Evolutionary conservation across 208 protist genomes (phyloP).

Genomic region (Acanthamoeba royreba): DNA sequence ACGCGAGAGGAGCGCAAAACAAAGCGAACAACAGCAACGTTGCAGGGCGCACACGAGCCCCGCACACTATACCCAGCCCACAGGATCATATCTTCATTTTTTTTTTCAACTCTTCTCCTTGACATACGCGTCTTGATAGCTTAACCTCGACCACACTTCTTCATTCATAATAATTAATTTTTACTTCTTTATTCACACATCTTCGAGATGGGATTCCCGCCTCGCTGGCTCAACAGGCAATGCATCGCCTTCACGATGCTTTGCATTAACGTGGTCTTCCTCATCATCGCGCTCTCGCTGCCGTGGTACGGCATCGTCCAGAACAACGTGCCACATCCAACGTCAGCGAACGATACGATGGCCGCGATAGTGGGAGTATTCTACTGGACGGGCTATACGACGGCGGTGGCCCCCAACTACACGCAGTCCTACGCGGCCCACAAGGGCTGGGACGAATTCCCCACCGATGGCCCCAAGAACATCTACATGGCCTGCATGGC

Average conservation of each 20-base stretch:
- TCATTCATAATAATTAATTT: too few species aligned
- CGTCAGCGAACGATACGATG: neutral
- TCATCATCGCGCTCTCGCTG: conserved; percentile 6
- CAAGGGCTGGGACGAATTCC: conserved; percentile 34
- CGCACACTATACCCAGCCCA: too few species aligned
- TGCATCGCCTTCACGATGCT: conserved; percentile 42
- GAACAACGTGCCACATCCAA: conserved; percentile 25
- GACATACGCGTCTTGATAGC: too few species aligned
- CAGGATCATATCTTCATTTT: too few species aligned
- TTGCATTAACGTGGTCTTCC: neutral
- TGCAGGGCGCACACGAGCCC: too few species aligned
- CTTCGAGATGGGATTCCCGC: neutral
- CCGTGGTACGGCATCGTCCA: conserved; percentile 34
- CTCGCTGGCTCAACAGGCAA: conserved; percentile 10
- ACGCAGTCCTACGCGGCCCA: neutral
- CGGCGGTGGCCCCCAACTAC: neutral
- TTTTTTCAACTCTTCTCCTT: too few species aligned
- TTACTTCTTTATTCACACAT: too few species aligned
- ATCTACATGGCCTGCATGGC: conserved; percentile 34
- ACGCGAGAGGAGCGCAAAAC: too few species aligned
- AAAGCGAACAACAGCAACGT: too few species aligned
- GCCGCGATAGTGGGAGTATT: neutral
- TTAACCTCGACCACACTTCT: too few species aligned
- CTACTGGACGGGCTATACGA: conserved; percentile 15
- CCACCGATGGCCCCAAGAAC: neutral